Percentiles rank a stretch among this genome's conserved stretches.
Evolutionary conservation across 164 flowering plant species (phyloP).

Genomic region (Liriodendron chinense): DNA sequence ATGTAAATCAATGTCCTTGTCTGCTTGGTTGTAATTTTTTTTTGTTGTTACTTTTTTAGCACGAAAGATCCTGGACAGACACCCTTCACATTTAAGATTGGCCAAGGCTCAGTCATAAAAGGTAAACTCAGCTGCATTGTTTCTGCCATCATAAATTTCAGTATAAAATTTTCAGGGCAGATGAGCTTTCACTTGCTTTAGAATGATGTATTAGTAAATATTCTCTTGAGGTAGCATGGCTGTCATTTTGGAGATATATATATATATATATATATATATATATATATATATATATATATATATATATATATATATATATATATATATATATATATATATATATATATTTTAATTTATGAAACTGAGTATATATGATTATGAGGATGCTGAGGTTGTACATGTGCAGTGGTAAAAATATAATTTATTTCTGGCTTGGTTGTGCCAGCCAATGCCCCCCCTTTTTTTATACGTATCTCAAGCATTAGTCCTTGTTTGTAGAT

Average conservation of each 20-base stretch:
- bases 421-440: no score
- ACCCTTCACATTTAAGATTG: constrained; percentile 80
- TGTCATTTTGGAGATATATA: no score
- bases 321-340: no score
- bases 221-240: background rate
- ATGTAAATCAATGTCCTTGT: background rate
- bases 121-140: constrained; percentile 35
- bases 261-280: no score
- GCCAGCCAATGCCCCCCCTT: no score
- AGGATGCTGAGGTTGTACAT: background rate
- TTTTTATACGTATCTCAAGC: no score
- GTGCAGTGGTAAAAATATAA: no score
- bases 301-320: no score
- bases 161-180: background rate
- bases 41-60: constrained; percentile 32
- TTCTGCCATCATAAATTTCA: background rate
- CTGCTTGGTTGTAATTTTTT: background rate
- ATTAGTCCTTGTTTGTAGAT: no score
- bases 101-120: constrained; percentile 81
- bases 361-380: background rate
- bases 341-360: no score
- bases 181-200: background rate
- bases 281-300: no score
- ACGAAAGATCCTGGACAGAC: constrained; percentile 96
- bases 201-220: background rate